A percentile compares a stretch with the other conserved stretches of the same genome.
These are phyloP conservation scores for Amanita brunnescens DNA, from an alignment of 768 basidiomycete genomes.

Conservation along the genomic window DNA sequence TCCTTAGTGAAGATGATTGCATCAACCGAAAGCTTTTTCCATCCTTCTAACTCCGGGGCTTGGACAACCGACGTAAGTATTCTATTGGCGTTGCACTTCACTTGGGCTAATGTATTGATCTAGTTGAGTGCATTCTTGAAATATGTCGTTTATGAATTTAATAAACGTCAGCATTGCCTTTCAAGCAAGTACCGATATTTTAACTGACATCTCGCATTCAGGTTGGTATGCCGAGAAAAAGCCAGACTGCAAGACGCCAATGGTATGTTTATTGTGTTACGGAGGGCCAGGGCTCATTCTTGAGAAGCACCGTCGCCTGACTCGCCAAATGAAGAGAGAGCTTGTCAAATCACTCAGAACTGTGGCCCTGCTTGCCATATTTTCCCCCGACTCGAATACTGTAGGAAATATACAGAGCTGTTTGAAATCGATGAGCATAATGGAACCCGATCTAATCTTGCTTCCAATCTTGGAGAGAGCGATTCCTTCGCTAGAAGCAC, in stretches of 20 bases:
- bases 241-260: conserved; percentile 74
- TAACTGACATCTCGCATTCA: conserved; percentile 16
- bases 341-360: conserved; percentile 78
- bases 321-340: conserved; percentile 70
- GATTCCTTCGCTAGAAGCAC: conserved; percentile 76
- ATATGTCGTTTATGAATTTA: conserved; percentile 76
- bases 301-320: conserved; percentile 62
- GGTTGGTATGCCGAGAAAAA: conserved; percentile 76
- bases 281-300: conserved; percentile 2
- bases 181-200: background rate
- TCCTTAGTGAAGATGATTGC: conserved; percentile 79
- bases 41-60: conserved; percentile 78
- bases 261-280: conserved; percentile 22
- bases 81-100: background rate
- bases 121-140: conserved; percentile 82
- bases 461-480: conserved; percentile 77
- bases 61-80: conserved; percentile 67
- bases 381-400: conserved; percentile 72
- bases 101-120: conserved; percentile 1
- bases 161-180: conserved; percentile 45
- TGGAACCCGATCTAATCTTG: conserved; percentile 83
- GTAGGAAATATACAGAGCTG: conserved; percentile 71
- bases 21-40: conserved; percentile 86
- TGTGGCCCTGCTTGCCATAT: conserved; percentile 82
- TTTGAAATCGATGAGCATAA: conserved; percentile 71